Evolutionary conservation across 257 asterid species (phyloP), one percentile per base, ranked within the genome.

Genomic region (Solanum etuberosum): DNA sequence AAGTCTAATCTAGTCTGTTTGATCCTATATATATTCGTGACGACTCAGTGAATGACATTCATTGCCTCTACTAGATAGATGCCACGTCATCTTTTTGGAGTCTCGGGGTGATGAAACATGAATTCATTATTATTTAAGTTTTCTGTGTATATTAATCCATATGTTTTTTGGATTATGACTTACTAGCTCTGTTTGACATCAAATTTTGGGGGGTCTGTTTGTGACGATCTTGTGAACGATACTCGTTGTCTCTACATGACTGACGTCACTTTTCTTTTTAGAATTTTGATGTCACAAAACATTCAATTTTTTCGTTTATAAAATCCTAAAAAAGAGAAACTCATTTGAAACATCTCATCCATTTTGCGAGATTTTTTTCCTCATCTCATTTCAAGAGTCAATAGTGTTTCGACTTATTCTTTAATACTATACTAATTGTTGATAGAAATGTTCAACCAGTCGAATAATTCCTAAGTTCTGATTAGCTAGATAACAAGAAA

Each of bases 401-500:
- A 61, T 61, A 61, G 7, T 61, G 4, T 61, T 61, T n/a, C 14
- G 1, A 63, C 16, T 10, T n/a, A 5, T 63, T 63, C 18, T 11
- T 63, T 0, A 2, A n/a, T n/a, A n/a, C 0, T 63, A 3, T 1
- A n/a, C 0, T 0, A 0, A 5, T n/a, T 4, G 71, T n/a, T 63
- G 5, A n/a, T 63, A 0, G 25, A 63, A 4, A 63, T 63, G 7
- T 11, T 63, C 7, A 63, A 63, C 2, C 8, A 1, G 13, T n/a
- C 15, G n/a, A n/a, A n/a, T n/a, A n/a, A n/a, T 74, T 76, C 57
- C 57, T 7, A 40, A 23, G 35, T 40, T 76, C 9, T 40, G 35
- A 13, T 20, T 65, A 65, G 34, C 82, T 73, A 23, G 59, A 76
- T 76, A 38, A 18, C 80, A 34, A 35, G 48, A 73, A 37, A 35